Evolutionary conservation across 495 filamentous ascomycete genomes (phyloP).

Genomic region (Penicillium manginii): DNA sequence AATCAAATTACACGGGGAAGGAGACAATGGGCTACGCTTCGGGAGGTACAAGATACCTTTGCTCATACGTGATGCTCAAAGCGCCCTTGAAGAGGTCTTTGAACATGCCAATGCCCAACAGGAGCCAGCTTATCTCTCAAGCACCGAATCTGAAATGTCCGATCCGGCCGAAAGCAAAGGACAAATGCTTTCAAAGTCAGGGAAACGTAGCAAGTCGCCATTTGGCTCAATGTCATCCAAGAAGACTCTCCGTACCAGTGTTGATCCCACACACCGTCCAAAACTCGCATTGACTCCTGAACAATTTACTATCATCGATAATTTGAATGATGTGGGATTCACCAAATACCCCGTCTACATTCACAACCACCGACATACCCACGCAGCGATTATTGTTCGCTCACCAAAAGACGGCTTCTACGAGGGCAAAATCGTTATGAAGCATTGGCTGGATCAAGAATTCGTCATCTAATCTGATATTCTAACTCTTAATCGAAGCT

Average conservation of each 20-base stretch:
- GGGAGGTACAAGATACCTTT: slow-evolving; percentile 76
- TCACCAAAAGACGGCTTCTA: slow-evolving; percentile 61
- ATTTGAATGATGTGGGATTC: slow-evolving; percentile 74
- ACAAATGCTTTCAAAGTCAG: not conserved
- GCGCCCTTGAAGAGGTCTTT: slow-evolving; percentile 72
- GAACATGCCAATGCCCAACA: slow-evolving; percentile 69
- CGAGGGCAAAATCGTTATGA: slow-evolving; percentile 78
- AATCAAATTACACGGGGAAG: slow-evolving; percentile 74
- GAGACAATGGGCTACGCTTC: slow-evolving; percentile 64
- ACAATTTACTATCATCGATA: slow-evolving; percentile 82
- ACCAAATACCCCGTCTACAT: slow-evolving; percentile 87
- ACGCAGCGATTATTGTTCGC: slow-evolving; percentile 90
- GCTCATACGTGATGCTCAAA: slow-evolving; percentile 70
- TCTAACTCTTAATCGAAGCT: not conserved
- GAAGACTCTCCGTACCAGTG: not conserved
- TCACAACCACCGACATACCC: slow-evolving; percentile 75
- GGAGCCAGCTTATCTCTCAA: slow-evolving; percentile 61
- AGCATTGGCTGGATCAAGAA: slow-evolving; percentile 78
- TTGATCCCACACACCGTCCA: slow-evolving; percentile 35
- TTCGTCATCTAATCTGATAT: slow-evolving; percentile 61
- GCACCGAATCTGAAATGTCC: slow-evolving; percentile 34
- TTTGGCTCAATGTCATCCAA: not conserved
- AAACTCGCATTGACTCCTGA: slow-evolving; percentile 75
- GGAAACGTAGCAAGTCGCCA: not conserved
- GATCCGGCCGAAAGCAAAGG: slow-evolving; percentile 8